These are phyloP conservation scores for Lentinus brumalis DNA, from an alignment of 768 basidiomycete species.

Conservation along the genomic window DNA sequence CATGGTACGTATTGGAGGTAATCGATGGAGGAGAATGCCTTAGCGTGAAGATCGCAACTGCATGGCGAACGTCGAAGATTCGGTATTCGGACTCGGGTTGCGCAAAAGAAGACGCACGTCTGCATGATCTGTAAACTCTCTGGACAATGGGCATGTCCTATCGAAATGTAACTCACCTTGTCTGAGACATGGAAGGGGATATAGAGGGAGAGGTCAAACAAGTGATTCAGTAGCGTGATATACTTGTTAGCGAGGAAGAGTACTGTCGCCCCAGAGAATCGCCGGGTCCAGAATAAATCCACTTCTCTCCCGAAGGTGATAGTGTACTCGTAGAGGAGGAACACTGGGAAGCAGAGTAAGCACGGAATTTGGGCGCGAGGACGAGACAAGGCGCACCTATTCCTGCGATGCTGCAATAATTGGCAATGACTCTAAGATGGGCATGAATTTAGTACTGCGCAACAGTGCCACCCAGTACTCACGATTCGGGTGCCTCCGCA, in stretches of 20 bases:
- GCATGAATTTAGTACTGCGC: too few relatives aligned
- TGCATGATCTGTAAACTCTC: not conserved
- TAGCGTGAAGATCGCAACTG: not conserved
- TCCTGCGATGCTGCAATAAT: too few relatives aligned
- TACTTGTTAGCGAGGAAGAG: not conserved
- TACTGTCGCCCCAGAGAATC: not conserved
- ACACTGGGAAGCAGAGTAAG: too few relatives aligned
- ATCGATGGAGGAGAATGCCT: not conserved
- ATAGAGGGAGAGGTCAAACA: not conserved
- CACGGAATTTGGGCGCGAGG: too few relatives aligned
- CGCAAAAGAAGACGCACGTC: not conserved
- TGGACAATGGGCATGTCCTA: not conserved
- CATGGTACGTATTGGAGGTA: not conserved
- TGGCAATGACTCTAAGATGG: too few relatives aligned
- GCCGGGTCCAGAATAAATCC: not conserved
- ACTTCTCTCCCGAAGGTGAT: too few relatives aligned
- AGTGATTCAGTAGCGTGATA: not conserved
- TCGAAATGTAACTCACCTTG: not conserved
- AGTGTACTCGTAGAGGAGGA: too few relatives aligned
- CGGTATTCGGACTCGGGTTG: not conserved
- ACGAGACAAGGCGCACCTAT: too few relatives aligned
- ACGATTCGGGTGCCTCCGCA: too few relatives aligned
- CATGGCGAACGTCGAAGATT: not conserved
- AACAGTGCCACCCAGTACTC: too few relatives aligned
- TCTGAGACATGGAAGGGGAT: not conserved